Evolutionary conservation across 306 rosid genomes (phyloP), one percentile per base, ranked within the genome.

Genomic region (Amphicarpaea edgeworthii): DNA sequence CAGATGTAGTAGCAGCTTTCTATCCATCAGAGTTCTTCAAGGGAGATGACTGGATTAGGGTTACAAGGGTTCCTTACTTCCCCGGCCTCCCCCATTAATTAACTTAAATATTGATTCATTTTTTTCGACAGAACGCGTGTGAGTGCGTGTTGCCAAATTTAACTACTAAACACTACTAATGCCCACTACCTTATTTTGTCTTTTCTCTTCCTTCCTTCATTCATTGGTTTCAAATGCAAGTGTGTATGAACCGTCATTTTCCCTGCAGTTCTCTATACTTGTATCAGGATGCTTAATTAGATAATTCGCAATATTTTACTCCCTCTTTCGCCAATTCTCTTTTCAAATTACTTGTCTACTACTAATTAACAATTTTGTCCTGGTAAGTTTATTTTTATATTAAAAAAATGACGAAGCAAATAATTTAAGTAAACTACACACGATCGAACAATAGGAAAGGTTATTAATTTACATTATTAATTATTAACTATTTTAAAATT

Each of bases 21-120:
- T 32, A 83, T 0, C 83, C 90, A 0, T 24, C 75, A 0, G 14
- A 0, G 11, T 94, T 90, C 79, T 63, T 83, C 58, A 34, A 5
- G 6, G 86, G 83, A 1, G 94, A 90, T 73, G 30, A 17, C 3
- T 94, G 97, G 97, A 84, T 94, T 37, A 87, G 68, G 76, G 28
- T 50, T 2, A 79, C 87, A 0, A 84, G 82, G 26, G 66, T 91
- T 26, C 94, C 97, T 5, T 90, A 85, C 49, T 4, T 0, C 58
- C 1, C 93, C 0, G 88, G 90, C 10, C 14, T 0, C 70, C 10
- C 6, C 59, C 45, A 0, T 16, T 3, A 16, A 45, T 10, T 63
- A 9, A 70, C n/a, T n/a, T n/a, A n/a, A n/a, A n/a, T 21, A 19
- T 42, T 70, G 26, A 12, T 45, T 72, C 10, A 6, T 37, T 37